Evolutionary conservation across 768 basidiomycete species (phyloP).

Genomic region (Tricholoma sp.): DNA sequence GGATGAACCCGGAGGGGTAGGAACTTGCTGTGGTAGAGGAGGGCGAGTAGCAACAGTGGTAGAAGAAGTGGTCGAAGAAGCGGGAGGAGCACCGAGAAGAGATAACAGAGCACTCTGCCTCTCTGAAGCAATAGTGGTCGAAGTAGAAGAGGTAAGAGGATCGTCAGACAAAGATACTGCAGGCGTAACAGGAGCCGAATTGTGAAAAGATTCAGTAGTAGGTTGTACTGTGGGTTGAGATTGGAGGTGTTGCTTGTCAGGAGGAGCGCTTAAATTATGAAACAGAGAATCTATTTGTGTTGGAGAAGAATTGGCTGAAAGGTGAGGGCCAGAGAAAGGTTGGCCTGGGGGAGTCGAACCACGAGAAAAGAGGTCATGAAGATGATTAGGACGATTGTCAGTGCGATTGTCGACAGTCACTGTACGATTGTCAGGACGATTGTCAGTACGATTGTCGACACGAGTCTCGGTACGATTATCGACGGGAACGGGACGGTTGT

Average conservation of each 20-base stretch:
- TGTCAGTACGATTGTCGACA: conserved; percentile 31
- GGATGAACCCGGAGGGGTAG: conserved; percentile 63
- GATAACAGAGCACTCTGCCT: conserved; percentile 74
- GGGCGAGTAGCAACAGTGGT: conserved; percentile 19
- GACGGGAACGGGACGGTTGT: conserved; percentile 1
- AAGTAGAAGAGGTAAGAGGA: conserved; percentile 34
- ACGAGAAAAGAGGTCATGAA: conserved; percentile 51
- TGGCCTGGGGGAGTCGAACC: conserved; percentile 47
- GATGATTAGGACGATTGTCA: conserved; percentile 36
- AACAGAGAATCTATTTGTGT: conserved; percentile 68
- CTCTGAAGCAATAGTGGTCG: conserved; percentile 46
- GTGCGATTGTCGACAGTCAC: conserved; percentile 21
- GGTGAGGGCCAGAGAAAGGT: conserved; percentile 25
- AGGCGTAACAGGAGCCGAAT: conserved; percentile 33
- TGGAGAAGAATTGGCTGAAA: conserved; percentile 41
- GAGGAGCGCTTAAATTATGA: conserved; percentile 41
- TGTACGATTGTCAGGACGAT: conserved; percentile 32
- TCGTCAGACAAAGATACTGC: conserved; percentile 44
- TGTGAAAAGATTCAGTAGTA: conserved; percentile 24
- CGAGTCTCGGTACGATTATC: conserved; percentile 11
- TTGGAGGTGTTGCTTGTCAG: conserved; percentile 32
- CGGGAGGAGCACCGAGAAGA: conserved; percentile 47
- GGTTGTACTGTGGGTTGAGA: conserved; percentile 14
- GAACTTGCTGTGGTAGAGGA: conserved; percentile 51
- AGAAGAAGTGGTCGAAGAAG: conserved; percentile 18